A percentile compares a stretch with the other conserved stretches of the same genome.
phyloP scores from a whole-genome alignment of 208 protist genomes.

The Leishmania martiniquensis region DNA sequence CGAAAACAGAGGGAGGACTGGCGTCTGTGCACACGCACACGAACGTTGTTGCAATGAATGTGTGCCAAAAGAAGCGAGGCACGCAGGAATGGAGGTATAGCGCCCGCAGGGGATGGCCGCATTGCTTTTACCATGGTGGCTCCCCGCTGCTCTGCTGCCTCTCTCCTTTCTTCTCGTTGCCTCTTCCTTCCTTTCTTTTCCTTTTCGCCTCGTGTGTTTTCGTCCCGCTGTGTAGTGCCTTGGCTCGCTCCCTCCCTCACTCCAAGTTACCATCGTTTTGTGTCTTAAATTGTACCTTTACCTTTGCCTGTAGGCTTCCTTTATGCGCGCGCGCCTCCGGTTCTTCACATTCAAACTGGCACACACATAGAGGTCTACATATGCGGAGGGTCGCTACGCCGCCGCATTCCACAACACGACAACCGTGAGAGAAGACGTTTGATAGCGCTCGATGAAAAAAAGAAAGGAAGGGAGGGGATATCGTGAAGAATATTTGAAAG shows the following conservation, averaged over 20 bases:
- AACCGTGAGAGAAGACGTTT: not conserved
- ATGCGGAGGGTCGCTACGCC: too few species aligned
- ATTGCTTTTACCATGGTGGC: not conserved
- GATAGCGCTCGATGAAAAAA: not conserved
- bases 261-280: not conserved
- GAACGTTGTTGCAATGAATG: not conserved
- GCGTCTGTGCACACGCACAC: not conserved
- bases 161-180: not conserved
- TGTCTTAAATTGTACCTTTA: not conserved
- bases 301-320: not conserved
- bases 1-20: not conserved
- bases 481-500: not conserved
- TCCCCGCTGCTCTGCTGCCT: too few species aligned
- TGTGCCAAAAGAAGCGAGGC: not conserved
- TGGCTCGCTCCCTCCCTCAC: not conserved
- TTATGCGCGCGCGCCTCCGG: not conserved
- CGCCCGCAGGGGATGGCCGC: not conserved
- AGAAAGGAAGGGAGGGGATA: not conserved
- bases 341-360: not conserved
- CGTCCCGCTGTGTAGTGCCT: not conserved
- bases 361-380: not conserved
- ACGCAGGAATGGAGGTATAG: not conserved
- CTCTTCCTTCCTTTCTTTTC: not conserved
- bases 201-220: not conserved
- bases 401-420: not conserved